Percentiles rank a stretch among this genome's conserved stretches.
These are phyloP conservation scores for Aspergillus brasiliensis DNA, from an alignment of 2,329 filamentous ascomycete genomes.

Conservation along the genomic window DNA sequence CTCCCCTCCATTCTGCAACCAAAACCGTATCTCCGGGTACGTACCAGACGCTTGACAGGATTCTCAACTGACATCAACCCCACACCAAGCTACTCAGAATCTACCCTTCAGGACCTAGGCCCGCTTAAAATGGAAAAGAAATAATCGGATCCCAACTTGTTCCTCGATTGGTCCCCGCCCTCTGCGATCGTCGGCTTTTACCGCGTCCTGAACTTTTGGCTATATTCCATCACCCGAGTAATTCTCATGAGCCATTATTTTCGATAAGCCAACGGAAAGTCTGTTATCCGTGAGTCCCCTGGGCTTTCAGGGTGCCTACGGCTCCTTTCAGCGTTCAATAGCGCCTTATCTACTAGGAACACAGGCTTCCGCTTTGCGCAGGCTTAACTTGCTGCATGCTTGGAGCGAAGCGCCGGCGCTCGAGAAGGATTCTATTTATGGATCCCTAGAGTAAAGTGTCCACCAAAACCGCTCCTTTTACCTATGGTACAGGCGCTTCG, in stretches of 20 bases:
- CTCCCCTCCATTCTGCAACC: slow-evolving; percentile 31
- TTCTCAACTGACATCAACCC: slow-evolving; percentile 22
- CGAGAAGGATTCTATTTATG: neutral
- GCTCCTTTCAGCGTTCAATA: neutral
- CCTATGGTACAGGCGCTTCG: neutral
- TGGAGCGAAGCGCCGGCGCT: neutral
- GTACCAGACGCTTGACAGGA: slow-evolving; percentile 19
- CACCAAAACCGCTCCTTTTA: neutral
- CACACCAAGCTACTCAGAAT: slow-evolving; percentile 7
- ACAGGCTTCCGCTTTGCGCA: neutral
- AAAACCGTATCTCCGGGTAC: slow-evolving; percentile 36
- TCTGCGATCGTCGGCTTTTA: slow-evolving; percentile 11
- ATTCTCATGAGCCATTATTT: neutral
- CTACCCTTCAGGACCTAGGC: slow-evolving; percentile 1
- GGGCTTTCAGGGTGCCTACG: neutral
- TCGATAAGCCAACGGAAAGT: neutral
- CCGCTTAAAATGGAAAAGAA: slow-evolving; percentile 15
- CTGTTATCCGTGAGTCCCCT: neutral
- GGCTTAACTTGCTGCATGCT: neutral
- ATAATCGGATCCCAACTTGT: slow-evolving; percentile 9
- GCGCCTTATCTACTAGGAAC: neutral
- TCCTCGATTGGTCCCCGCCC: slow-evolving; percentile 7
- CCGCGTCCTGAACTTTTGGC: neutral
- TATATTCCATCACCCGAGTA: neutral
- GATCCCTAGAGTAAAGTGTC: neutral